Conservation (phyloP, 2,329 filamentous ascomycete species). For the Cadophora sp. region DNA sequence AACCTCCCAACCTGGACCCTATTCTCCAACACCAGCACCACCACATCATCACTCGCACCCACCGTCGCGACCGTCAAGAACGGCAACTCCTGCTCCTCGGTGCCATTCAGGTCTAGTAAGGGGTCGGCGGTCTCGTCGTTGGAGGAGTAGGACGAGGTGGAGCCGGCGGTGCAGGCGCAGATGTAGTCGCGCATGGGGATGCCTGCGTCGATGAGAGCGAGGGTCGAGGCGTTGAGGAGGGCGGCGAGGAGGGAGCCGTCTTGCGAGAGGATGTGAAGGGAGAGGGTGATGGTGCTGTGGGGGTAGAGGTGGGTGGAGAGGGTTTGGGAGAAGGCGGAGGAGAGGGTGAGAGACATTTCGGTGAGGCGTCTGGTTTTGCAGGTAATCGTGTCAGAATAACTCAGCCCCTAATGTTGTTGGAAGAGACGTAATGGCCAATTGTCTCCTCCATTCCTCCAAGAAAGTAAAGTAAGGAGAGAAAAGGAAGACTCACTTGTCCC, state of each 20-base stretch:
- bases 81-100: constrained; percentile 88
- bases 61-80: constrained; percentile 86
- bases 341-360: constrained; percentile 82
- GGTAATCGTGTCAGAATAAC: no score
- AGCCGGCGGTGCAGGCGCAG: constrained; percentile 85
- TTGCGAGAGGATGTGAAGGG: constrained; percentile 85
- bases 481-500: constrained; percentile 72
- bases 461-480: background rate
- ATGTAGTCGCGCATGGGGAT: constrained; percentile 96
- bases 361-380: constrained; percentile 74
- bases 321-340: constrained; percentile 76
- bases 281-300: constrained; percentile 82
- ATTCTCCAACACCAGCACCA: constrained; percentile 84
- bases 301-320: constrained; percentile 90
- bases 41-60: constrained; percentile 76
- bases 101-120: constrained; percentile 77
- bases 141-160: constrained; percentile 69
- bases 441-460: no score
- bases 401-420: no score
- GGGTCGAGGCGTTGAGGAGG: constrained; percentile 87
- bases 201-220: constrained; percentile 92
- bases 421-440: no score
- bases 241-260: constrained; percentile 91
- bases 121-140: constrained; percentile 77
- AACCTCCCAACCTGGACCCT: constrained; percentile 81